These are phyloP conservation scores for Beta lomatogona DNA, from an alignment of 179 eudicot species.

Conservation along the genomic window DNA sequence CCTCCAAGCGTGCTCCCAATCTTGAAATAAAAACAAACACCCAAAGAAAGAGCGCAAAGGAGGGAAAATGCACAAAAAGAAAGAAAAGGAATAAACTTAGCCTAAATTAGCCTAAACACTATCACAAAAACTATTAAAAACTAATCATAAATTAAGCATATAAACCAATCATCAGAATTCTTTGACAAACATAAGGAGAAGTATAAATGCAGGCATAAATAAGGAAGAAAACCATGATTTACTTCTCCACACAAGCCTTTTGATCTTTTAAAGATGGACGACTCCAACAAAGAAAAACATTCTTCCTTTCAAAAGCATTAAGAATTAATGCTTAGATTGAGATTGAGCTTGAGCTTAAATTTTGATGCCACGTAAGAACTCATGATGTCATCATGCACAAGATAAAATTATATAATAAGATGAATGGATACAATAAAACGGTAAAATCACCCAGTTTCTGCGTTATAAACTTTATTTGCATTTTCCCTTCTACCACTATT, in stretches of 20 bases:
- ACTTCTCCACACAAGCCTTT: constrained; percentile 71
- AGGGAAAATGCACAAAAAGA: too few species aligned
- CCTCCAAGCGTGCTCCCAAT: too few species aligned
- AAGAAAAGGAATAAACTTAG: too few species aligned
- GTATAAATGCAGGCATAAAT: background rate
- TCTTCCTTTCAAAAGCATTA: constrained; percentile 23
- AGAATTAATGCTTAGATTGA: background rate
- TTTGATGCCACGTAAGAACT: background rate
- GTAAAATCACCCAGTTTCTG: background rate
- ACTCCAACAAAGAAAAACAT: constrained; percentile 69
- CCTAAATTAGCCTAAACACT: too few species aligned
- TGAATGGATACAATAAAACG: background rate
- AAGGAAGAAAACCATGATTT: background rate
- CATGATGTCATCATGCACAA: background rate
- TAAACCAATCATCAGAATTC: too few species aligned
- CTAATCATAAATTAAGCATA: too few species aligned
- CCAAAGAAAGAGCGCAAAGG: too few species aligned
- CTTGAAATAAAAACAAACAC: too few species aligned
- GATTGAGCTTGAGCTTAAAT: background rate
- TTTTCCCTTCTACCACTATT: background rate
- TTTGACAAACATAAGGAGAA: background rate
- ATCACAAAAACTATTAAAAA: too few species aligned
- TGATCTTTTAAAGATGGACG: constrained; percentile 79
- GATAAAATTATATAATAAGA: background rate
- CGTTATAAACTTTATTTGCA: background rate